Conservation (phyloP, 148 eudicot species). For the Rheum nobile region DNA sequence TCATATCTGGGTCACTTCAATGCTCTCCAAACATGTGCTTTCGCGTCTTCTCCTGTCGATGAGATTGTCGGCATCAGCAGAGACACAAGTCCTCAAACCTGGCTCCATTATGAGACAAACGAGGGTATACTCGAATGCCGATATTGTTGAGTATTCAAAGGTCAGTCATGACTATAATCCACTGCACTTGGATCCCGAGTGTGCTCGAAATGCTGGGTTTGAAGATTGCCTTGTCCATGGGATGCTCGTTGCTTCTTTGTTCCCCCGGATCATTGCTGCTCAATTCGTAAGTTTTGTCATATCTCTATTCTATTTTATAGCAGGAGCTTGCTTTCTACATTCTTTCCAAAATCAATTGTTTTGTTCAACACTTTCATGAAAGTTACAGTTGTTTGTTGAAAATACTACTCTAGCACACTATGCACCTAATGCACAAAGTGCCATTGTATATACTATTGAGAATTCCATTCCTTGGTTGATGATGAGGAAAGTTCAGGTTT, state of each 20-base stretch:
- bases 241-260: constrained; percentile 74
- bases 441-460: neutral
- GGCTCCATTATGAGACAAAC: constrained; percentile 41
- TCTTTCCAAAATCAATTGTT: neutral
- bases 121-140: constrained; percentile 36
- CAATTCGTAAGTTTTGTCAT: constrained; percentile 56
- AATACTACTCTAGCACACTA: too few relatives aligned
- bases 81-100: constrained; percentile 23
- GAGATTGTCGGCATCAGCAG: constrained; percentile 31
- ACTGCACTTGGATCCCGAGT: constrained; percentile 50
- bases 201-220: constrained; percentile 58
- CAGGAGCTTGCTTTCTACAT: neutral
- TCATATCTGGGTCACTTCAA: constrained; percentile 8
- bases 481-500: too few relatives aligned
- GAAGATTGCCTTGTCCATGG: constrained; percentile 56
- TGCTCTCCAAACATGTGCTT: constrained; percentile 18
- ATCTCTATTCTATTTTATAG: neutral
- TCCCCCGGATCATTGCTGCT: constrained; percentile 68
- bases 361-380: neutral
- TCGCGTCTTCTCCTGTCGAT: constrained; percentile 15
- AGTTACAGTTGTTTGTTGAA: neutral
- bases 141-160: constrained; percentile 52
- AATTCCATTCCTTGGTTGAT: neutral
- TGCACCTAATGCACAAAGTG: neutral
- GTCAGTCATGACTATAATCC: constrained; percentile 61